Percentiles rank a stretch among this genome's conserved stretches.
phyloP scores from a whole-genome alignment of 345 rosid genomes.

The Aethionema arabicum region DNA sequence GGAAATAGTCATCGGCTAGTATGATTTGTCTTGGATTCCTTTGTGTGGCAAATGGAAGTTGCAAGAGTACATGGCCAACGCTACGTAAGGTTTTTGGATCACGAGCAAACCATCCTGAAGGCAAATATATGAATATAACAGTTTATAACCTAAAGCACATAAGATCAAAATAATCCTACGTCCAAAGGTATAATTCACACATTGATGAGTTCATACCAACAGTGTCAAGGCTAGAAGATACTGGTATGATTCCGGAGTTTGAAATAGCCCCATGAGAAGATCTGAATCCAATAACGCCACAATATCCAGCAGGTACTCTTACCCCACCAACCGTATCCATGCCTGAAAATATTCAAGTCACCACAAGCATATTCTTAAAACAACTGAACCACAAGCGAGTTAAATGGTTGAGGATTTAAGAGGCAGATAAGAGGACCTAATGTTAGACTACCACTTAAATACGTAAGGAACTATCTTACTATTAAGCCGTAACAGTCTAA shows the following conservation, averaged over 20 bases:
- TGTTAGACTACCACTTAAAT: constrained; percentile 2
- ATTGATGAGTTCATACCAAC: constrained; percentile 58
- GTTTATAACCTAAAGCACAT: constrained; percentile 14
- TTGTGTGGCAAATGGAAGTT: constrained; percentile 76
- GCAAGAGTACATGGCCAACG: constrained; percentile 89
- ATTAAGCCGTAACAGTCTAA: constrained; percentile 4
- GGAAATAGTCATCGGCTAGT: constrained; percentile 90
- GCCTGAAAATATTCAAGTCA: constrained; percentile 51
- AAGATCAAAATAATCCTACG: constrained; percentile 12
- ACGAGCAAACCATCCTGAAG: constrained; percentile 89
- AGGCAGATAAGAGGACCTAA: not conserved
- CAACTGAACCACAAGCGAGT: not conserved
- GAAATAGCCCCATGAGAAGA: constrained; percentile 73
- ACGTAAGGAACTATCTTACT: not conserved
- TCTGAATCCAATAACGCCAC: constrained; percentile 83
- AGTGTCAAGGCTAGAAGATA: constrained; percentile 76
- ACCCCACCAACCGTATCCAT: constrained; percentile 86
- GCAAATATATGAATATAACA: constrained; percentile 6
- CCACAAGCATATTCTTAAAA: not conserved
- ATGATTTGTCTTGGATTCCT: constrained; percentile 85
- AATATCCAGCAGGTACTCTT: constrained; percentile 84
- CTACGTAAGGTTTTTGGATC: constrained; percentile 73
- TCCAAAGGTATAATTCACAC: not conserved
- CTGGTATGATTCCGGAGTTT: constrained; percentile 57
- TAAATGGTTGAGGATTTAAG: not conserved